phyloP scores from a whole-genome alignment of 2,329 filamentous ascomycete genomes.

The Colletotrichum liaoningense region DNA sequence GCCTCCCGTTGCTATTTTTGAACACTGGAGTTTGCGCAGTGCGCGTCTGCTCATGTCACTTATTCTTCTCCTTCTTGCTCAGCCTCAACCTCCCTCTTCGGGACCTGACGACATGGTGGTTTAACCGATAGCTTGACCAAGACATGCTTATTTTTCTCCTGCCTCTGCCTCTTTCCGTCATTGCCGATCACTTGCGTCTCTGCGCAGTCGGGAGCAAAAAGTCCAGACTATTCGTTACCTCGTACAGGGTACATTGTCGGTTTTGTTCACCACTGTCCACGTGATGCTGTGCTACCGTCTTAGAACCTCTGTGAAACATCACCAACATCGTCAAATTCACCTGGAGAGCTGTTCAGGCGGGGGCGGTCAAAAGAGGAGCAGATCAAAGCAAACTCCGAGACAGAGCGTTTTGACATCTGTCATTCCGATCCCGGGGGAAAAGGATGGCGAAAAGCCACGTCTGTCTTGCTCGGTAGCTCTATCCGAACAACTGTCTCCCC shows the following conservation, averaged over 20 bases:
- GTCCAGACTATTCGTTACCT: not conserved
- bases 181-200: not conserved
- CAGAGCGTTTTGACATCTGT: not conserved
- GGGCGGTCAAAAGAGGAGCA: no score
- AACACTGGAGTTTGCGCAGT: not conserved
- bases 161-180: no score
- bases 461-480: not conserved
- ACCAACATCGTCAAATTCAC: not conserved
- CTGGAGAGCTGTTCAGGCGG: not conserved
- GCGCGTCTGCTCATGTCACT: not conserved
- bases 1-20: constrained; percentile 19
- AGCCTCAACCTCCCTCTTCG: not conserved
- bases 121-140: not conserved
- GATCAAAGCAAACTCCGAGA: not conserved
- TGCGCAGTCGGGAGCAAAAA: not conserved
- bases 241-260: not conserved
- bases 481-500: not conserved
- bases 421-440: not conserved
- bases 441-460: not conserved
- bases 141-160: not conserved
- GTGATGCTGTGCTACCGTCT: not conserved
- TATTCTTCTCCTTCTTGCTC: not conserved
- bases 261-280: not conserved
- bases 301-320: not conserved
- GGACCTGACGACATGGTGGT: not conserved